Percentiles rank a stretch among this genome's conserved stretches.
phyloP scores from a whole-genome alignment of 225 moss, liverwort and hornwort species.

The Ulota crispa region DNA sequence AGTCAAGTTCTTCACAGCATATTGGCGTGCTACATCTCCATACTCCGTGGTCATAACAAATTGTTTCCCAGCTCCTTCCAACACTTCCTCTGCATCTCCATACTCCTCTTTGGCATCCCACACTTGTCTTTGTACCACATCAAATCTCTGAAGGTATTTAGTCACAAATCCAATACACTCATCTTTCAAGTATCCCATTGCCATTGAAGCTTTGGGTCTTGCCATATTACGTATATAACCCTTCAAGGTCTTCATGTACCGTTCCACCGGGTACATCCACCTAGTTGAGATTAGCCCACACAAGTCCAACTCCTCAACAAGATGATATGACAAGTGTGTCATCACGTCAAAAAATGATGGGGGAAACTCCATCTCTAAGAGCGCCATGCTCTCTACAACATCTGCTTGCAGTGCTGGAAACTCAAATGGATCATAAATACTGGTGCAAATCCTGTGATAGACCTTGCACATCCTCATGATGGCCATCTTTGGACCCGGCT shows the following conservation, averaged over 20 bases:
- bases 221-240: not conserved
- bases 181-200: not conserved
- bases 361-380: not conserved
- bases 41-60: not conserved
- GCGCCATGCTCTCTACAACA: too few relatives aligned
- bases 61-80: not conserved
- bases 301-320: not conserved
- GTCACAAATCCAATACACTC: not conserved
- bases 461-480: not conserved
- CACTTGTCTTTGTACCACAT: not conserved
- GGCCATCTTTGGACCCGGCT: rapidly evolving
- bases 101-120: not conserved
- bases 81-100: not conserved
- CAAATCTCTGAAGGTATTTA: not conserved
- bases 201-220: not conserved
- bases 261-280: not conserved
- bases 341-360: not conserved
- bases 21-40: not conserved
- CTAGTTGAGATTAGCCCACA: not conserved
- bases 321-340: not conserved
- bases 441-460: not conserved
- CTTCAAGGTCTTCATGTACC: not conserved
- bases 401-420: too few relatives aligned
- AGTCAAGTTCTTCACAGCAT: not conserved
- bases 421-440: too few relatives aligned